Conservation (phyloP, 352 stramenopile species). For the Phytophthora ohioensis region DNA sequence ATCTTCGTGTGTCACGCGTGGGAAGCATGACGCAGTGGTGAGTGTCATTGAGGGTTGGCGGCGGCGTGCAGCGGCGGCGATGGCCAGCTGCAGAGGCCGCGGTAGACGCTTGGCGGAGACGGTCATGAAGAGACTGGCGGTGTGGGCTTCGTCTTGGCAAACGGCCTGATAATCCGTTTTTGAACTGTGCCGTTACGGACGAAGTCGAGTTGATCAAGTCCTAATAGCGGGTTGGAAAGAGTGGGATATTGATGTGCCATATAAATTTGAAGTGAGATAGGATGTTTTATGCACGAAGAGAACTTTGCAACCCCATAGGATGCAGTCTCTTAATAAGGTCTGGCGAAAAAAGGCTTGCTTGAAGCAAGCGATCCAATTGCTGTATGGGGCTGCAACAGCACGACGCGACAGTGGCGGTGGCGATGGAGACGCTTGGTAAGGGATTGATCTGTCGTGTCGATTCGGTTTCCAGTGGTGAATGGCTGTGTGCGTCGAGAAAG, state of each 20-base stretch:
- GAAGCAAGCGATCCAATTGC: too few species aligned
- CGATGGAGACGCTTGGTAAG: too few species aligned
- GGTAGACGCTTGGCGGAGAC: conserved; percentile 27
- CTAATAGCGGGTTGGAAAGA: background rate
- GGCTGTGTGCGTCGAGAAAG: background rate
- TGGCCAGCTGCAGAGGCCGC: conserved; percentile 34
- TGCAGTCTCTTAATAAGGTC: too few species aligned
- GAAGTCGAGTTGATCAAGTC: background rate
- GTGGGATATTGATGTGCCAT: background rate
- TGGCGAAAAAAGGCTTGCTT: too few species aligned
- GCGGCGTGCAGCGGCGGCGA: conserved; percentile 28
- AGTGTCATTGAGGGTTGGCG: conserved; percentile 1
- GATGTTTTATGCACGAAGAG: background rate
- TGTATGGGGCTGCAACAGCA: too few species aligned
- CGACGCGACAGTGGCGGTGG: too few species aligned
- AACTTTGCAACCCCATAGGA: too few species aligned
- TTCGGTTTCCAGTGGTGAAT: too few species aligned
- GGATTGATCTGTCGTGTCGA: too few species aligned
- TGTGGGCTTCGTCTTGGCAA: background rate
- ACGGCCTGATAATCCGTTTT: conserved; percentile 33
- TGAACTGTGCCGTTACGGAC: conserved; percentile 16
- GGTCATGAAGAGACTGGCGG: background rate
- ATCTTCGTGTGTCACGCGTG: conserved; percentile 47
- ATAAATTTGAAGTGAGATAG: background rate
- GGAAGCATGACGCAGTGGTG: background rate